A percentile compares a stretch with the other conserved stretches of the same genome.
Conservation (phyloP, 257 asterid species). For the Rauvolfia tetraphylla region DNA sequence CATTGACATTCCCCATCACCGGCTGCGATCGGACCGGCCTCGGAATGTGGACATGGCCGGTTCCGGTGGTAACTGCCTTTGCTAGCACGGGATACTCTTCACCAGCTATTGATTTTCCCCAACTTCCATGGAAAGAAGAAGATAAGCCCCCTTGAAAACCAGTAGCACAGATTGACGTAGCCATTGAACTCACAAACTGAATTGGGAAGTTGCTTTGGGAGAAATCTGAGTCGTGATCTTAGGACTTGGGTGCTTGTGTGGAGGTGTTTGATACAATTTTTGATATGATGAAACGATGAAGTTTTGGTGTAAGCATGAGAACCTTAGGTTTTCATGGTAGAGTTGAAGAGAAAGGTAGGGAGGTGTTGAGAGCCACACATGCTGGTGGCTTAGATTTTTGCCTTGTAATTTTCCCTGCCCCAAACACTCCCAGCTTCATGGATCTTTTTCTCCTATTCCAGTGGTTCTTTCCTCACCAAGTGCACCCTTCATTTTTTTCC, state of each 20-base stretch:
- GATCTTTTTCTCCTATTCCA: conserved; percentile 23
- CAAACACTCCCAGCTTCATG: conserved; percentile 10
- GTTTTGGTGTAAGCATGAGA: conserved; percentile 17
- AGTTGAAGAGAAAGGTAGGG: conserved; percentile 3
- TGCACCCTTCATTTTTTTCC: conserved; percentile 10
- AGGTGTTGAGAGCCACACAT: conserved; percentile 42
- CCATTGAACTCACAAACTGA: conserved; percentile 35
- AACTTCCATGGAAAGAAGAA: conserved; percentile 54
- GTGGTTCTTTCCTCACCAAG: conserved; percentile 16
- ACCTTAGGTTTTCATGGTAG: conserved; percentile 30
- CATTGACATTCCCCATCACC: conserved; percentile 80
- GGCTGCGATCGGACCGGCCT: conserved; percentile 53
- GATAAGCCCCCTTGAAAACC: conserved; percentile 33
- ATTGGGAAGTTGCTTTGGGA: background rate
- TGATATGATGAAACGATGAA: background rate
- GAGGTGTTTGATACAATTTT: background rate
- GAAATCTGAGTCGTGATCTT: background rate
- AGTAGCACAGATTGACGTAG: conserved; percentile 56
- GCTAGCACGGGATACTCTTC: conserved; percentile 46
- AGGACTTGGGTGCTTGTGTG: background rate
- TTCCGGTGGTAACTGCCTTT: conserved; percentile 23
- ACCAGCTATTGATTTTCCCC: conserved; percentile 50
- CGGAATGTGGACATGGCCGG: conserved; percentile 29
- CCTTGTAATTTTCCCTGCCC: conserved; percentile 8
- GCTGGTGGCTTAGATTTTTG: conserved; percentile 21